Evolutionary conservation across 768 basidiomycete genomes (phyloP), one percentile per base, ranked within the genome.

Genomic region (Stropharia rugosoannulata): DNA sequence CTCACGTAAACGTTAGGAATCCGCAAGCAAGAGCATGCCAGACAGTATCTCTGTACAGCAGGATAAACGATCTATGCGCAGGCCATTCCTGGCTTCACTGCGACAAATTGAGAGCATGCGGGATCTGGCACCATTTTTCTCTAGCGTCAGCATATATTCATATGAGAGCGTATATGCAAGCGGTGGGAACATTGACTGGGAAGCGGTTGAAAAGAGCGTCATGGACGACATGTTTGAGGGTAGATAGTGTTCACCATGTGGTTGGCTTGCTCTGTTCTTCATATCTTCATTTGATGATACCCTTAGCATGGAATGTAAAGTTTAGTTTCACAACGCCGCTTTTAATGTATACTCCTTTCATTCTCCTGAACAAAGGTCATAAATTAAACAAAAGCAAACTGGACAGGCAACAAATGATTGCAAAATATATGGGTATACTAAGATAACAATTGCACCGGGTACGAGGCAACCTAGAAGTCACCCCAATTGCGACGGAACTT

Each of bases 101-200:
- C 85, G 84, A 47, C 85, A 89, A 59, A 88, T 98, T 54, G 86
- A 88, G 58, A 93, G 91, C 51, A 83, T 97, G 40, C 82, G 85
- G 37, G 91, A 97, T 64, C 75, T 99, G 22, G 80, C 86, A n/a
- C 82, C 88, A 0, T 99, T 99, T 77, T 95, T 98, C 70, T 86
- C 93, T 1, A 82, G 86, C 54, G 87, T 95, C 48, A 96, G 94
- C 70, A 85, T 96, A 49, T 78, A 87, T 4, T 88, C 90, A 9
- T 98, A 94, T 67, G 94, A 98, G 73, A 89, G 89, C 56, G 81
- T 96, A 45, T 99, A 98, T 69, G 83, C 83, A 6, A 88, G 88
- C 60, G 84, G 82, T 12, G 87, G 89, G 0, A 85, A 81, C 54
- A 76, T 98, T 16, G 95, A 98, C 66, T 96, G 93, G 94, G 87